phyloP scores from a whole-genome alignment of 805 yeast species.

The Candida peoriensis region DNA sequence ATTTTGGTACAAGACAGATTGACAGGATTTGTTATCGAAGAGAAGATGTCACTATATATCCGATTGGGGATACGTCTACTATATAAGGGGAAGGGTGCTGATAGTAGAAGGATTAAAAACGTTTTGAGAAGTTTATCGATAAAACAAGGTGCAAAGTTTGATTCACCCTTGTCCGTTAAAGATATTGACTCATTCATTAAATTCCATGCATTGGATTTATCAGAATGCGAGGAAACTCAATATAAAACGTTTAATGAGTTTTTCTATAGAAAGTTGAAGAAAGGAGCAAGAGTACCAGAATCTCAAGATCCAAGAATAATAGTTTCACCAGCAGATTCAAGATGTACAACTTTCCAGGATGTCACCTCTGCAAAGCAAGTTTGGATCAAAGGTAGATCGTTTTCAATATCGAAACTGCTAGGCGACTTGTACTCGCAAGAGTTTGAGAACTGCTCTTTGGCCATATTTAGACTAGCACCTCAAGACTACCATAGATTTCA shows the following conservation, averaged over 20 bases:
- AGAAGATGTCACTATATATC: constrained; percentile 85
- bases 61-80: constrained; percentile 81
- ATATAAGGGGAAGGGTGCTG: constrained; percentile 70
- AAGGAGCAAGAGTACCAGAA: constrained; percentile 68
- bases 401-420: constrained; percentile 60
- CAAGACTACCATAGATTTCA: constrained; percentile 97
- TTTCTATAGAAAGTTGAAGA: constrained; percentile 73
- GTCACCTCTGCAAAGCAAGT: constrained; percentile 59
- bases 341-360: constrained; percentile 65
- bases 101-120: constrained; percentile 51
- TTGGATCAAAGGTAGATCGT: constrained; percentile 87
- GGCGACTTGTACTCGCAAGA: constrained; percentile 34
- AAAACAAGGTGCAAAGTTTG: constrained; percentile 84
- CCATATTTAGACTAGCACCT: constrained; percentile 87
- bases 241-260: constrained; percentile 83
- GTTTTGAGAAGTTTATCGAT: constrained; percentile 61
- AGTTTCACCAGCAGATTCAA: constrained; percentile 70
- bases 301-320: constrained; percentile 21
- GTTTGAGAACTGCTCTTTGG: constrained; percentile 49
- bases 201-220: constrained; percentile 74
- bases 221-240: constrained; percentile 56
- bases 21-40: constrained; percentile 88
- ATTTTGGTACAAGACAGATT: constrained; percentile 88
- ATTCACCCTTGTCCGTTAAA: constrained; percentile 55
- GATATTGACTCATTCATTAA: constrained; percentile 74